Evolutionary conservation across 164 flowering plant species (phyloP).

Genomic region (Echeveria elegans): DNA sequence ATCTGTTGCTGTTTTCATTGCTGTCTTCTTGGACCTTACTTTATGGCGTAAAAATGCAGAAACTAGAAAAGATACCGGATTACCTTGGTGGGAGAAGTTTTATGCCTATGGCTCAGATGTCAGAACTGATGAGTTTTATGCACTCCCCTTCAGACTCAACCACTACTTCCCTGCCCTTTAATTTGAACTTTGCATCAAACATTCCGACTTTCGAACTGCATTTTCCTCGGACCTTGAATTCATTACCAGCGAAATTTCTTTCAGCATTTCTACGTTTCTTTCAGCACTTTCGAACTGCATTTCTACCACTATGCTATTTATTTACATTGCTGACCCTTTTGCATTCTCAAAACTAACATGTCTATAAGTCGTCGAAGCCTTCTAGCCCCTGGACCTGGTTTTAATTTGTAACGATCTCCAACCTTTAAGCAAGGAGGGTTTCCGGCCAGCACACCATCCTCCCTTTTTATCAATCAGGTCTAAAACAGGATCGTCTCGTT

Average conservation of each 20-base stretch:
- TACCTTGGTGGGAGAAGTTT: constrained; percentile 52
- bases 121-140: constrained; percentile 48
- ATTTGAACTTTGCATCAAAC: neutral
- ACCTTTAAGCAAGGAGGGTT: constrained; percentile 47
- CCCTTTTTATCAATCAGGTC: constrained; percentile 21
- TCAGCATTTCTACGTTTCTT: too few species aligned
- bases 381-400: constrained; percentile 59
- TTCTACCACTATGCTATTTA: constrained; percentile 22
- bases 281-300: too few species aligned
- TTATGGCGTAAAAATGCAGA: constrained; percentile 19
- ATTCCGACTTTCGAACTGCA: neutral
- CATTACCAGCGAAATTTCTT: too few species aligned
- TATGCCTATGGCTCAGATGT: constrained; percentile 26
- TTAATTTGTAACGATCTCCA: constrained; percentile 35
- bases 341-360: constrained; percentile 22
- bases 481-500: constrained; percentile 1
- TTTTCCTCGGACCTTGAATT: neutral
- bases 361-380: constrained; percentile 38
- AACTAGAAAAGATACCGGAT: constrained; percentile 28
- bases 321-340: constrained; percentile 39
- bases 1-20: constrained; percentile 30
- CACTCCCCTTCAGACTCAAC: constrained; percentile 37
- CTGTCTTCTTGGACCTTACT: constrained; percentile 30
- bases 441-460: constrained; percentile 78
- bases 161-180: constrained; percentile 37